Base-by-base conservation (phyloP, 2,329 filamentous ascomycete species). In the Fonsecaea erecta region DNA sequence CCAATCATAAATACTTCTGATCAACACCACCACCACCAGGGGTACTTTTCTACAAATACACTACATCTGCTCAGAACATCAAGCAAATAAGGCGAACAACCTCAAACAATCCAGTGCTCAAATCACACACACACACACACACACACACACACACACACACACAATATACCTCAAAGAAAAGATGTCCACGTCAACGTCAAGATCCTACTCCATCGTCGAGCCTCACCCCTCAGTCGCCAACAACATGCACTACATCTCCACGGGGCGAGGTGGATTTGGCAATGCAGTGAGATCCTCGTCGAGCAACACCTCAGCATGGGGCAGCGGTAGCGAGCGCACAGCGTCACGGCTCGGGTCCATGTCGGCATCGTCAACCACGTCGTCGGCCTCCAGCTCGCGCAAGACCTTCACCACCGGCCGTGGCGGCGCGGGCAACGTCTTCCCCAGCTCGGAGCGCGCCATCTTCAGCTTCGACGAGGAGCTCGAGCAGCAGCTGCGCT, bases 381-480 rank as follows among this genome's bases (percentile, higher is more conserved):
- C 77, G 46, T 74, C 75, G 54, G 73, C 79, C n/a, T 70, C 82
- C 66, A 80, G 81, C 67, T 80, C 75, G 65, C 72, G 81, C 71
- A 60, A 72, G 30, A 74, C 74, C 57, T 81, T 77, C 75, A 77
- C 72, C 32, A 77, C 80, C 37, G 84, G 84, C 64, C 82, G 84
- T 55, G 85, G 85, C 61, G 84, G 84, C 52, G 82, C 82, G 16
- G 84, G 84, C 68, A 86, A 86, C 73, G 77, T 85, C 68, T 81
- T 83, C 77, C 76, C 73, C 9, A 40, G 59, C 16, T 55, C 66
- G 66, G 83, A 88, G 71, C 81, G 85, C 46, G 81, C 84, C 73
- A 87, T 88, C 75, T 88, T 88, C 81, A 84, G 83, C 76, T 89
- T 89, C 77, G 86, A 89, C 75, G 86, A 89, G 78, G 86, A 89